Conservation (phyloP, 495 filamentous ascomycete genomes). For the Stereocaulon alpinum region DNA sequence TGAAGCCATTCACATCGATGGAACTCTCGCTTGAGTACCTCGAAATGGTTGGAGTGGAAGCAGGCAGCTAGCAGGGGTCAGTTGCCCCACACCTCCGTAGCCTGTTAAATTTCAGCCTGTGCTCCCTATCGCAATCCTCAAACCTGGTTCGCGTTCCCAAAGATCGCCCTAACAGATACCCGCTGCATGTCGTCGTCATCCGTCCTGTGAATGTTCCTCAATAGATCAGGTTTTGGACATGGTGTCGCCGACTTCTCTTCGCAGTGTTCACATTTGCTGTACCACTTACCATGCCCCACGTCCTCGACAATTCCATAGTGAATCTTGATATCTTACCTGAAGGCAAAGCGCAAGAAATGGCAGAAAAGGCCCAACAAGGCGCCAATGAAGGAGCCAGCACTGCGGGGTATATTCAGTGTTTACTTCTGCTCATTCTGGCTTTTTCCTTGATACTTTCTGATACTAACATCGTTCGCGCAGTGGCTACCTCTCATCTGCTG, state of each 20-base stretch:
- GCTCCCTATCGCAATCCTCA: not conserved
- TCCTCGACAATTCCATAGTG: not conserved
- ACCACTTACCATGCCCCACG: not conserved
- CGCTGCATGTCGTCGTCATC: slow-evolving; percentile 2
- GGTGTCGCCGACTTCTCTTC: no score
- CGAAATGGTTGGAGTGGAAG: no score
- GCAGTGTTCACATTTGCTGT: not conserved
- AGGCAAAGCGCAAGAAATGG: not conserved
- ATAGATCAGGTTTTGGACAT: not conserved
- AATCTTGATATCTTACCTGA: not conserved
- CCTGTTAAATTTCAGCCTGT: not conserved
- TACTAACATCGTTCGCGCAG: not conserved
- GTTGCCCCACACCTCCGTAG: no score
- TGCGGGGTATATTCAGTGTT: not conserved
- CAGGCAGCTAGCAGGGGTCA: no score
- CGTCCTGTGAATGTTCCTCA: not conserved
- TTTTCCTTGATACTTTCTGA: not conserved
- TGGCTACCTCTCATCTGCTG: slow-evolving; percentile 13
- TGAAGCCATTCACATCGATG: no score
- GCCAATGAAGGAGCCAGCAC: not conserved
- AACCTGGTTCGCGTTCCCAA: not conserved
- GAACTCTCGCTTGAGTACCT: no score
- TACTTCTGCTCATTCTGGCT: not conserved
- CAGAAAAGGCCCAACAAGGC: slow-evolving; percentile 10
- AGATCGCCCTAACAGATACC: slow-evolving; percentile 1